Evolutionary conservation across 108 stramenopile species (phyloP), one percentile per base, ranked within the genome.

Genomic region (Nitzschia palea): DNA sequence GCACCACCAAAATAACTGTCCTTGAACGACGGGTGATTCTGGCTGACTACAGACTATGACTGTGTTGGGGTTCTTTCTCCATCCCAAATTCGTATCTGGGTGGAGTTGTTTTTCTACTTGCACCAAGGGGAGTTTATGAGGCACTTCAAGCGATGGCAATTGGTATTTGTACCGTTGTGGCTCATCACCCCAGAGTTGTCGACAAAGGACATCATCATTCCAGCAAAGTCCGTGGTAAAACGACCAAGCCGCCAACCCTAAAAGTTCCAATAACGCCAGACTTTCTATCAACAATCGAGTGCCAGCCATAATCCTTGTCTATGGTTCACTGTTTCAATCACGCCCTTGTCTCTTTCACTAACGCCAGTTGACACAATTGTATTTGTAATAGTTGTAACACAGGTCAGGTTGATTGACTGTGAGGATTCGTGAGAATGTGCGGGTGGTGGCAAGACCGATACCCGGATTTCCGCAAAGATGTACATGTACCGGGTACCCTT

Each of bases 211-310:
- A 31, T 71, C 70, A n/a, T 31, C 62, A 3, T 42, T 30, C 5
- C 20, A 4, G 34, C 70, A 71, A 28, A 71, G 44, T 0, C 70
- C 70, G 9, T 31, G 26, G 22, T 63, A 63, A 0, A 63, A 32
- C 8, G 70, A 57, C 52, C 37, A 63, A 8, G 25, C 26, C 2
- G 51, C 25, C 25, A 71, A 27, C 15, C 35, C 25, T 10, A 71
- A 4, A 15, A 78, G 23, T 28, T 71, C 42, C 9, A 55, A 27
- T 18, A 78, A 31, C 2, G 50, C 59, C 20, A 61, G 0, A 18
- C 55, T 40, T 43, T 71, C 65, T 17, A 78, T 53, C 4, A 43
- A 43, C 33, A 78, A 62, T 37, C 77, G 64, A 36, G 70, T 78
- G 12, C 70, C 70, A 20, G 70, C 77, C 77, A 78, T 78, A 48